Conservation (phyloP, 2,329 filamentous ascomycete species). For the Claviceps spartinae region DNA sequence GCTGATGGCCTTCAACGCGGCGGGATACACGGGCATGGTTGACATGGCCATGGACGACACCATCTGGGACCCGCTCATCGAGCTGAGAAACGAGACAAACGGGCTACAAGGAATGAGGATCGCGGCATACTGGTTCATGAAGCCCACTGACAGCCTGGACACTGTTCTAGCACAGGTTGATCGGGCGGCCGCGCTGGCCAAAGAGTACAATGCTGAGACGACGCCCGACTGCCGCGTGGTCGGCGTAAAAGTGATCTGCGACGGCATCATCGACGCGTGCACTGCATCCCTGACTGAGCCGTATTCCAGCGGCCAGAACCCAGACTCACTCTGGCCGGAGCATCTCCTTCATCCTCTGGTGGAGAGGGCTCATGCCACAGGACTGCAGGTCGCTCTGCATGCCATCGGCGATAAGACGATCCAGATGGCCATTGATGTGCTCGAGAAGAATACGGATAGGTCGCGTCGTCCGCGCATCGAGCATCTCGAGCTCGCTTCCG, state of each 20-base stretch:
- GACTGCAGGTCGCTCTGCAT: slow-evolving; percentile 49
- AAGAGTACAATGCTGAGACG: slow-evolving; percentile 19
- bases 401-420: slow-evolving; percentile 51
- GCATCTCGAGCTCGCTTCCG: slow-evolving; percentile 46
- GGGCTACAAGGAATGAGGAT: slow-evolving; percentile 26
- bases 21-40: slow-evolving; percentile 40
- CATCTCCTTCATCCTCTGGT: slow-evolving; percentile 40
- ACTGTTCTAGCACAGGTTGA: slow-evolving; percentile 33
- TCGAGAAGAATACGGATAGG: slow-evolving; percentile 29
- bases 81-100: slow-evolving; percentile 24
- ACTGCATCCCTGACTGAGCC: slow-evolving; percentile 47
- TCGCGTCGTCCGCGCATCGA: slow-evolving; percentile 47
- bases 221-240: slow-evolving; percentile 34
- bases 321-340: slow-evolving; percentile 40
- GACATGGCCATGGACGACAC: slow-evolving; percentile 51
- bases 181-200: slow-evolving; percentile 31
- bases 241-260: slow-evolving; percentile 51
- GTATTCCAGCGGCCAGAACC: slow-evolving; percentile 34
- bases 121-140: slow-evolving; percentile 44
- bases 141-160: slow-evolving; percentile 28
- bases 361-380: slow-evolving; percentile 34
- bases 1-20: slow-evolving; percentile 34
- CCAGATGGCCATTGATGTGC: slow-evolving; percentile 40
- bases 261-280: slow-evolving; percentile 52
- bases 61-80: slow-evolving; percentile 36